phyloP scores from a whole-genome alignment of 73 alveolate species.

The Tetrahymena borealis region DNA sequence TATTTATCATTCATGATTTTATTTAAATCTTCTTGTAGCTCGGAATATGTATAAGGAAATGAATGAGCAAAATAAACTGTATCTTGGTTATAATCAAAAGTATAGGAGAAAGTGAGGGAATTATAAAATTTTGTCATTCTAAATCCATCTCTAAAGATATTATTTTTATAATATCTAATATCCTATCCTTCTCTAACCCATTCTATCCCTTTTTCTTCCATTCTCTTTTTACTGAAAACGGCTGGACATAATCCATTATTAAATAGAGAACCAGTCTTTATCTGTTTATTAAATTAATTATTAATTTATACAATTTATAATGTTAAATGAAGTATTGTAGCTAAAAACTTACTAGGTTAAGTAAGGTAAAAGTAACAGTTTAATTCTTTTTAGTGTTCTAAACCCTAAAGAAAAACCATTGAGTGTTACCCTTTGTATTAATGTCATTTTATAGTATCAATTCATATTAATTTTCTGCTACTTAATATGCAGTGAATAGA shows the following conservation, averaged over 20 bases:
- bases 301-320: conserved; percentile 3
- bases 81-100: conserved; percentile 51
- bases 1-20: conserved; percentile 4
- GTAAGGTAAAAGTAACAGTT: conserved; percentile 65
- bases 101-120: conserved; percentile 46
- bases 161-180: conserved; percentile 9
- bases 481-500: conserved; percentile 45
- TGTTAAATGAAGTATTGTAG: neutral
- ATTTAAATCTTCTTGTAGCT: conserved; percentile 41
- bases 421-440: conserved; percentile 57
- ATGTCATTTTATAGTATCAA: conserved; percentile 51
- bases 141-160: conserved; percentile 4
- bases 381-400: conserved; percentile 17
- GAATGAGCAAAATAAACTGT: conserved; percentile 88
- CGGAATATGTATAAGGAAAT: conserved; percentile 92
- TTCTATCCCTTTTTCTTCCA: conserved; percentile 6
- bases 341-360: conserved; percentile 50
- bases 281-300: neutral
- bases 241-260: conserved; percentile 38
- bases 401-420: conserved; percentile 46
- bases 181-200: conserved; percentile 43
- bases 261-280: conserved; percentile 15
- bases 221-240: conserved; percentile 5
- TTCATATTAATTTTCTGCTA: conserved; percentile 39
- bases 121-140: conserved; percentile 30